Evolutionary conservation across 2,329 filamentous ascomycete genomes (phyloP).

Genomic region (Tolypocladium guangdongense): DNA sequence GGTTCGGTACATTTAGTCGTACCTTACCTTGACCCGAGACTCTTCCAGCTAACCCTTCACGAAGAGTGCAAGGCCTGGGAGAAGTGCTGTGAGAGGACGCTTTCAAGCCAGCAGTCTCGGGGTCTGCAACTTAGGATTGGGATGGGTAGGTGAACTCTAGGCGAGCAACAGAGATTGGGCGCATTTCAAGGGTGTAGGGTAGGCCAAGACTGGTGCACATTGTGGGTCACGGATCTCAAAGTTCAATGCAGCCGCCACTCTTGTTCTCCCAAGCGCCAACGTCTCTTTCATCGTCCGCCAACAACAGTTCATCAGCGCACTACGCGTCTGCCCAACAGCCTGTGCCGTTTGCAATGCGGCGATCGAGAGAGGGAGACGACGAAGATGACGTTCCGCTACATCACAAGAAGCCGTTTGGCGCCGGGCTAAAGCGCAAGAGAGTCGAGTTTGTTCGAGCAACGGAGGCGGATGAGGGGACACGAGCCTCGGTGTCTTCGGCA

Average conservation of each 20-base stretch:
- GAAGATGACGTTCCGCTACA: slow-evolving; percentile 37
- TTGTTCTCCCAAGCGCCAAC: slow-evolving; percentile 10
- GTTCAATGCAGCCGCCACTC: not conserved
- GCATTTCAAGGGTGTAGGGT: too few species aligned
- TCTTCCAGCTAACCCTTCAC: too few species aligned
- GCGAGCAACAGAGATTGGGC: too few species aligned
- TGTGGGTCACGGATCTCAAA: too few species aligned
- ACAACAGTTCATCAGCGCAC: not conserved
- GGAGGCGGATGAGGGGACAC: slow-evolving; percentile 21
- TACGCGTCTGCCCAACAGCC: not conserved
- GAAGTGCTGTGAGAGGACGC: too few species aligned
- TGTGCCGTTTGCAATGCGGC: not conserved
- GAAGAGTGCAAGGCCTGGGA: too few species aligned
- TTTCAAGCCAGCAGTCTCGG: too few species aligned
- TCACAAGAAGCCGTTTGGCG: slow-evolving; percentile 41
- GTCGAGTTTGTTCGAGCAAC: slow-evolving; percentile 49
- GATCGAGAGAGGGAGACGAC: slow-evolving; percentile 10
- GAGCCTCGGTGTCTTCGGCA: slow-evolving; percentile 11
- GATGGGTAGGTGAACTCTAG: too few species aligned
- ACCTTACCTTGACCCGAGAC: too few species aligned
- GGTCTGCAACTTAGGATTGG: too few species aligned
- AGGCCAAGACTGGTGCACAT: too few species aligned
- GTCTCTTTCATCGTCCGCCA: not conserved
- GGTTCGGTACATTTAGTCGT: too few species aligned
- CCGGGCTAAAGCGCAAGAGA: slow-evolving; percentile 40